These are phyloP conservation scores for Paecilomyces variotii DNA, from an alignment of 2,329 filamentous ascomycete genomes.

Conservation along the genomic window DNA sequence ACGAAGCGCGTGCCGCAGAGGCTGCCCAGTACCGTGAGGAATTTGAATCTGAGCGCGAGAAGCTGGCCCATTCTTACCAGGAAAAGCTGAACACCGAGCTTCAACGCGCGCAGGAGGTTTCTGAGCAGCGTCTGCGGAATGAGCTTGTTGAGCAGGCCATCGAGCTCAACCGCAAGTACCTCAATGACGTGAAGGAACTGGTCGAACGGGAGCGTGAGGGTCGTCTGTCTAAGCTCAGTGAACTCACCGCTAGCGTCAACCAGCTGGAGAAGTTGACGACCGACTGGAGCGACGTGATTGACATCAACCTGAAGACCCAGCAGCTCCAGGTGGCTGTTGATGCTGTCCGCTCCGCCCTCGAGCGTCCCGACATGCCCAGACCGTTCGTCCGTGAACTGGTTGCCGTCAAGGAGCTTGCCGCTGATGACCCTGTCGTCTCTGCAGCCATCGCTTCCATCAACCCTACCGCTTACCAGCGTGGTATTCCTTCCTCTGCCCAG, in stretches of 20 bases:
- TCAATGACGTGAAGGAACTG: constrained; percentile 65
- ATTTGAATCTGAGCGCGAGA: constrained; percentile 79
- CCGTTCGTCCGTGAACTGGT: constrained; percentile 91
- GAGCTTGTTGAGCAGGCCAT: constrained; percentile 85
- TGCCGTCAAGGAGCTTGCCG: constrained; percentile 85
- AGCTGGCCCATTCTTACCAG: constrained; percentile 68
- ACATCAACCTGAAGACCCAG: constrained; percentile 85
- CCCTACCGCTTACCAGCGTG: constrained; percentile 84
- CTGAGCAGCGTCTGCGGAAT: constrained; percentile 76
- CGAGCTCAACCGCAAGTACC: constrained; percentile 76
- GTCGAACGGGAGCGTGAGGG: constrained; percentile 85
- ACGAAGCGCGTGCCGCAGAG: constrained; percentile 71
- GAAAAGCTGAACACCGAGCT: constrained; percentile 71
- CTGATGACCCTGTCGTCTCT: constrained; percentile 75
- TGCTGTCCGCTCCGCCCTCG: constrained; percentile 75
- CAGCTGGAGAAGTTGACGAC: constrained; percentile 82
- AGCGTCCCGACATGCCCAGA: constrained; percentile 62
- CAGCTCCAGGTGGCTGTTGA: constrained; percentile 95
- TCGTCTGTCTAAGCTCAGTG: constrained; percentile 75
- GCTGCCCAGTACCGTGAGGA: constrained; percentile 78
- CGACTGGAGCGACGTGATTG: constrained; percentile 85
- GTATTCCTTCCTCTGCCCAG: constrained; percentile 73
- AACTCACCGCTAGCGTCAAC: constrained; percentile 67
- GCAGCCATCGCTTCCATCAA: constrained; percentile 96
- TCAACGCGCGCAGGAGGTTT: constrained; percentile 68